A percentile compares a stretch with the other conserved stretches of the same genome.
Evolutionary conservation across 805 yeast species (phyloP).

Genomic region (Starmerella bacillaris): DNA sequence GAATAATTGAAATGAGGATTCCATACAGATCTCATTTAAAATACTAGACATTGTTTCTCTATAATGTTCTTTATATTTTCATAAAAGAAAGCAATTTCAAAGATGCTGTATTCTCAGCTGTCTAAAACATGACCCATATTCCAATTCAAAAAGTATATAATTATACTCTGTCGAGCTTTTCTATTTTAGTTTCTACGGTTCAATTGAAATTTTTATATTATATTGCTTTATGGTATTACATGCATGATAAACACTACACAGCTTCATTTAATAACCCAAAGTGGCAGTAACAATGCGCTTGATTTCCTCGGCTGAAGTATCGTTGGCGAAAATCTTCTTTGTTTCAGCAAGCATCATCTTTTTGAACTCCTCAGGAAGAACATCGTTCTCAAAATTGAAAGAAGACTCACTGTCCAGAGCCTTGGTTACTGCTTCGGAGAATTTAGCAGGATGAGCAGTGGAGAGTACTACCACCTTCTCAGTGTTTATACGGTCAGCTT

Average conservation of each 20-base stretch:
- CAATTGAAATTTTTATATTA: background rate
- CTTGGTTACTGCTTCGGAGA: constrained; percentile 82
- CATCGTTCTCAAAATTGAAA: constrained; percentile 74
- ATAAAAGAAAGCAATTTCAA: too few species aligned
- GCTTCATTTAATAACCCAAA: constrained; percentile 39
- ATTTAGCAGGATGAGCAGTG: constrained; percentile 98
- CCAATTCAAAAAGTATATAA: too few species aligned
- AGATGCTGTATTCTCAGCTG: too few species aligned
- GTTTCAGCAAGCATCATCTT: constrained; percentile 52
- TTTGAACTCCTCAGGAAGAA: constrained; percentile 74
- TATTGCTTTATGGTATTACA: background rate
- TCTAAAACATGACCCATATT: too few species aligned
- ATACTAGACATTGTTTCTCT: too few species aligned
- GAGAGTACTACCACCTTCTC: constrained; percentile 54
- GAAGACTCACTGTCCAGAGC: constrained; percentile 49
- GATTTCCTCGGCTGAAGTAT: constrained; percentile 27
- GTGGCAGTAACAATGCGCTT: constrained; percentile 62
- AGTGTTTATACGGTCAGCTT: too few species aligned
- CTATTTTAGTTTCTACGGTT: background rate
- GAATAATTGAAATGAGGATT: too few species aligned
- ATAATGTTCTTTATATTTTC: too few species aligned
- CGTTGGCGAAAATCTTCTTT: constrained; percentile 42
- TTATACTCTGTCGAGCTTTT: too few species aligned
- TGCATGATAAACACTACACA: constrained; percentile 8
- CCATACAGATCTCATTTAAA: too few species aligned